Percentiles rank a stretch among this genome's conserved stretches.
These are phyloP conservation scores for Trypanosoma mega DNA, from an alignment of 208 protist species.

Conservation along the genomic window DNA sequence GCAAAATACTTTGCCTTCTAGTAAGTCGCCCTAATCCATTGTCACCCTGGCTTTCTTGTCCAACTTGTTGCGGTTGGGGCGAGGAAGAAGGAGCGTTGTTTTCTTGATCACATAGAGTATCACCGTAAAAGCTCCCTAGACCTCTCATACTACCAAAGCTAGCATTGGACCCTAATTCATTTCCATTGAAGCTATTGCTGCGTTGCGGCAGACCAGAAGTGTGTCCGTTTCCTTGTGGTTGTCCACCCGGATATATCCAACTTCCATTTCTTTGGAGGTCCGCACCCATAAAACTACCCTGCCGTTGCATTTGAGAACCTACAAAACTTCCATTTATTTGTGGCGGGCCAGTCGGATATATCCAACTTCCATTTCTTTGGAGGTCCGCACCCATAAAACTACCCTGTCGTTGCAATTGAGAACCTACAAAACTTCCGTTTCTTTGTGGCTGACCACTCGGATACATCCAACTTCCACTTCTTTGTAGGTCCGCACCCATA, in stretches of 20 bases:
- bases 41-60: not conserved
- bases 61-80: too few relatives aligned
- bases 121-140: not conserved
- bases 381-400: not conserved
- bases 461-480: not conserved
- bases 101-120: not conserved
- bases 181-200: not conserved
- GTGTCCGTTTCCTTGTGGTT: too few relatives aligned
- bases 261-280: not conserved
- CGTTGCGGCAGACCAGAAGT: not conserved
- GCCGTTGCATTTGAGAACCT: not conserved
- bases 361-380: too few relatives aligned
- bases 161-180: not conserved
- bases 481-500: not conserved
- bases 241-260: not conserved
- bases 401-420: not conserved
- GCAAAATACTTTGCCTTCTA: not conserved
- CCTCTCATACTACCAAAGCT: not conserved
- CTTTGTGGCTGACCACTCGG: not conserved
- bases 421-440: not conserved
- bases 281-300: not conserved
- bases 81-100: not conserved
- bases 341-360: too few relatives aligned
- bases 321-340: too few relatives aligned
- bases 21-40: not conserved